Conservation (phyloP, 257 asterid species). For the Craterostigma plantagineum region DNA sequence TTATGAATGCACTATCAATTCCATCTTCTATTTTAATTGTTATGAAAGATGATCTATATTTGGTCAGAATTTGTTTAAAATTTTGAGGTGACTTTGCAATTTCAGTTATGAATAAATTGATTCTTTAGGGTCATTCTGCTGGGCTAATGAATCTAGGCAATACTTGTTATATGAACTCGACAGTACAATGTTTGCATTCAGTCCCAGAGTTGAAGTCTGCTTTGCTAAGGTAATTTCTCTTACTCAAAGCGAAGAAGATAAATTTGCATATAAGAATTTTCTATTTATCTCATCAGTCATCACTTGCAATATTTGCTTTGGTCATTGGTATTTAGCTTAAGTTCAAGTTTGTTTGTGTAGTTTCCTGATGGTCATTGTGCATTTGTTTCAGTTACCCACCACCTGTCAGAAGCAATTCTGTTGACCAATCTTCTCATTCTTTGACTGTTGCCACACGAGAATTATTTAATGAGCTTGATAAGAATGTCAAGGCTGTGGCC, state of each 20-base stretch:
- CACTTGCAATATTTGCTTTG: constrained; percentile 7
- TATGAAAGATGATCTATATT: too few relatives aligned
- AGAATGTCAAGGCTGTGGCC: constrained; percentile 82
- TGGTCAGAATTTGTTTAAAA: too few relatives aligned
- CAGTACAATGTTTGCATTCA: constrained; percentile 87
- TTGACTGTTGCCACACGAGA: constrained; percentile 84
- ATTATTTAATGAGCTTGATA: constrained; percentile 73
- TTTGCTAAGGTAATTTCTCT: constrained; percentile 27
- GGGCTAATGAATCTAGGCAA: constrained; percentile 86
- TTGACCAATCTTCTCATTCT: constrained; percentile 78
- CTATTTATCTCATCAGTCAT: constrained; percentile 3
- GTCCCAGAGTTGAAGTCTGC: constrained; percentile 94
- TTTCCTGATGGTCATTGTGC: constrained; percentile 5
- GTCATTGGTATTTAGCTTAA: not conserved
- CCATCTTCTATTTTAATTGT: too few relatives aligned
- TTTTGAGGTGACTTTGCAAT: too few relatives aligned
- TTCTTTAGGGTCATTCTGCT: constrained; percentile 82
- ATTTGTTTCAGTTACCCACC: constrained; percentile 66
- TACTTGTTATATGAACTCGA: constrained; percentile 98
- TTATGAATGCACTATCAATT: too few relatives aligned
- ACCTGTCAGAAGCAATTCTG: constrained; percentile 37
- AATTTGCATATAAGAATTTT: not conserved
- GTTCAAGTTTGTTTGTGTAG: not conserved
- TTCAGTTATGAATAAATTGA: not conserved
- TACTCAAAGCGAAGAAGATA: too few relatives aligned